Base-by-base conservation (phyloP, 805 yeast genomes). In the Schwanniomyces polymorphus region DNA sequence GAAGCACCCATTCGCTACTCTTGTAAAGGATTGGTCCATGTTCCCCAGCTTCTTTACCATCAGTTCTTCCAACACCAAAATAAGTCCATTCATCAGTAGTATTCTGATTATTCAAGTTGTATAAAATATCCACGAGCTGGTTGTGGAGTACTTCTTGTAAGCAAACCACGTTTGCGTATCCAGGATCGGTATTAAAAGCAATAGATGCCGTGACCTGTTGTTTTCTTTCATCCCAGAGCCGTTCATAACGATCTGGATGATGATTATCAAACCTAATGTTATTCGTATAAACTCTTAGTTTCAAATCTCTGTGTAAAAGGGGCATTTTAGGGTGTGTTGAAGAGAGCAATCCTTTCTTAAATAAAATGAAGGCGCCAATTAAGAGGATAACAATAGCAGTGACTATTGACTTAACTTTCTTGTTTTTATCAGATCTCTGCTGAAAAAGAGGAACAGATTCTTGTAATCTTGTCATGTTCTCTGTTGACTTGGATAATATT, bases 381-480 rank as follows among this genome's bases (percentile, higher is more conserved):
- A 7, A 8, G 14, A 31, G 21, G 7, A 31, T 14, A 31, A 31
- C 4, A 6, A 31, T 16, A 7, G 35, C 35, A 7, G 35, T 18
- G 8, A 12, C 11, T 31, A 31, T 14, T 7, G 17, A 31, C 14
- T 16, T 31, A 31, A 31, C 17, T 31, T 31, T 31, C 21, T 14
- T 25, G 16, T n/a, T 37, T 18, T 11, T 37, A 6, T 5, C 10
- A 8, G 27, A 37, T 26, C 14, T 21, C 9, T 42, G 42, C 11
- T 27, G 42, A 10, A 43, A 42, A 12, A 43, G 27, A 4, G 46
- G 46, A 14, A 26, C 12, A 12, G 46, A 26, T 38, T 94, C 99
- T 60, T 92, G 97, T 37, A 91, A 72, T 60, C 85, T 91, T 5
- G 90, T 84, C 0, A 99, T 99, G 61, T 99, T 78, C 25, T 94